Evolutionary conservation across 1,139 yeast genomes (phyloP).

Genomic region (Zhuliangozyma blackwelliae): DNA sequence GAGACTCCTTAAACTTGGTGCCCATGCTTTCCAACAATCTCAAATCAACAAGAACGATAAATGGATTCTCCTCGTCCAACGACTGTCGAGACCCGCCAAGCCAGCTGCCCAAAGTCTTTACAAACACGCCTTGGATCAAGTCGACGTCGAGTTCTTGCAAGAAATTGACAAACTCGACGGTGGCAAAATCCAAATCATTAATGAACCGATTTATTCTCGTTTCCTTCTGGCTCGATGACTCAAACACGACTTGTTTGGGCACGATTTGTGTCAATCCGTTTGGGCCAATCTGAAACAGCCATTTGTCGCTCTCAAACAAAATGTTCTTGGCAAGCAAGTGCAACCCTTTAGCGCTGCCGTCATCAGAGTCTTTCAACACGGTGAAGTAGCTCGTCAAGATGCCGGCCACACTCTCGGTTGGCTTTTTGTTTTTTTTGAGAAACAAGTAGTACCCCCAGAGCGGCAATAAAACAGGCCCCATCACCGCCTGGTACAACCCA

Average conservation of each 20-base stretch:
- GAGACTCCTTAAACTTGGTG: constrained; percentile 53
- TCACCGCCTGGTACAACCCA: constrained; percentile 39
- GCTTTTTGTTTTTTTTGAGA: constrained; percentile 36
- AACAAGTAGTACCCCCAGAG: constrained; percentile 65
- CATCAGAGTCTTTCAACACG: constrained; percentile 25
- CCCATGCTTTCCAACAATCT: constrained; percentile 62
- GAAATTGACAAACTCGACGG: constrained; percentile 43
- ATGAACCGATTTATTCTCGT: constrained; percentile 26
- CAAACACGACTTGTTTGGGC: constrained; percentile 3
- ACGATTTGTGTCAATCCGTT: constrained; percentile 53
- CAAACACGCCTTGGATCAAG: constrained; percentile 46
- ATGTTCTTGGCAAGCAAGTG: constrained; percentile 42
- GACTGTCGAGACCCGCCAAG: constrained; percentile 15
- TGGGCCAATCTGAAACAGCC: constrained; percentile 52
- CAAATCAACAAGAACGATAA: constrained; percentile 55
- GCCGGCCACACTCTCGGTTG: constrained; percentile 40
- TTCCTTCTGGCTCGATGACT: constrained; percentile 16
- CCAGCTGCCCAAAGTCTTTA: constrained; percentile 58
- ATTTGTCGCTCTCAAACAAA: constrained; percentile 37
- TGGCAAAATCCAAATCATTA: constrained; percentile 47
- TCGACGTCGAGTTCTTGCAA: constrained; percentile 49
- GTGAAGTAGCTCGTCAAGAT: constrained; percentile 48
- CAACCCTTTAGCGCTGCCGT: constrained; percentile 20
- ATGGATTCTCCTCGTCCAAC: constrained; percentile 42
- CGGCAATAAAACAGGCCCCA: constrained; percentile 41